A percentile compares a stretch with the other conserved stretches of the same genome.
phyloP scores from a whole-genome alignment of 495 filamentous ascomycete genomes.

The Aspergillus ostianus region DNA sequence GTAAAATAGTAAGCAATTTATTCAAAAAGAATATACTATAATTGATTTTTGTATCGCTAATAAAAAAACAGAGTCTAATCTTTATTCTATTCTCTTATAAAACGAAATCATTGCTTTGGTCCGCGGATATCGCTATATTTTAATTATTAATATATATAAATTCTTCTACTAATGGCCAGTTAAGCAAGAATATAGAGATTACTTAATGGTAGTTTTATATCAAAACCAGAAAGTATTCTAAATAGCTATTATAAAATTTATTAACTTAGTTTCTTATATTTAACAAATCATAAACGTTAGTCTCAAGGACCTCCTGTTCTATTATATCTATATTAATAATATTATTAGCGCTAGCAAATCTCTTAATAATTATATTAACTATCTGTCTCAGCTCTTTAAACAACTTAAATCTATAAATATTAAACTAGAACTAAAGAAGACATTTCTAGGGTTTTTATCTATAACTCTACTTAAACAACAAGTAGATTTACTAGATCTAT shows the following conservation, averaged over 20 bases:
- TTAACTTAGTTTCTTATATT: constrained; percentile 4
- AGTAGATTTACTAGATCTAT: background rate
- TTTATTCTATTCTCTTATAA: background rate
- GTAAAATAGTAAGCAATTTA: background rate
- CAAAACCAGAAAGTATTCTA: background rate
- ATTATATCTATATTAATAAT: constrained; percentile 7
- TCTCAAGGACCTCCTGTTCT: background rate
- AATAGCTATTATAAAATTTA: constrained; percentile 4
- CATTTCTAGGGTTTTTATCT: background rate
- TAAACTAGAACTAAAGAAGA: background rate
- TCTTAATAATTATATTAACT: background rate
- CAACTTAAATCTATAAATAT: background rate
- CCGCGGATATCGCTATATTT: background rate
- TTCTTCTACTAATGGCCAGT: constrained; percentile 4
- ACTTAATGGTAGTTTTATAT: constrained; percentile 1
- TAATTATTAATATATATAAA: background rate
- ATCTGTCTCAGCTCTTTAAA: background rate
- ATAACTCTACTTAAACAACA: background rate
- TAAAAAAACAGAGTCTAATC: background rate
- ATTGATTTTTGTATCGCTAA: background rate
- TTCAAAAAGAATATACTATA: background rate
- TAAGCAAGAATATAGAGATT: background rate
- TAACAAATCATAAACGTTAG: constrained; percentile 3
- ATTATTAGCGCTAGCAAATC: background rate
- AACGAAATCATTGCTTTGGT: background rate